Percentiles rank a stretch among this genome's conserved stretches.
These are phyloP conservation scores for Leccinum arenicola DNA, from an alignment of 768 basidiomycete species.

Conservation along the genomic window DNA sequence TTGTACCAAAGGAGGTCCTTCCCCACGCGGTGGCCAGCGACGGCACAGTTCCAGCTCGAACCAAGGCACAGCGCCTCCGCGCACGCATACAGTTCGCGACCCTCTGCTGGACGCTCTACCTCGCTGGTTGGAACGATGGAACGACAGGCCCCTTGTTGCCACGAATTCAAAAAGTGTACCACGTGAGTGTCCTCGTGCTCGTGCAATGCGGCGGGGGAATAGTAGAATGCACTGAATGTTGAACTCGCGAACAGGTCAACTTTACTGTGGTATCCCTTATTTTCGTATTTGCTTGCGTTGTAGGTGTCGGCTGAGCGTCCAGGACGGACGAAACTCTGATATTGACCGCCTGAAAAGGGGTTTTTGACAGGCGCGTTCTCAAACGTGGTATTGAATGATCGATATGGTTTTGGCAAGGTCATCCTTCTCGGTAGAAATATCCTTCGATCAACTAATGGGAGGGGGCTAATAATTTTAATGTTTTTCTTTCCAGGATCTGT, in stretches of 20 bases:
- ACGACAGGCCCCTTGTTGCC: conserved; percentile 39
- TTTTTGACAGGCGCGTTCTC: conserved; percentile 32
- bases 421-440: conserved; percentile 20
- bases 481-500: conserved; percentile 20
- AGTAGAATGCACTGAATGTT: neutral
- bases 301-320: conserved; percentile 16
- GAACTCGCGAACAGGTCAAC: conserved; percentile 28
- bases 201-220: neutral
- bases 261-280: conserved; percentile 41
- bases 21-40: neutral
- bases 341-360: conserved; percentile 22
- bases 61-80: conserved; percentile 21
- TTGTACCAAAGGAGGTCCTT: neutral
- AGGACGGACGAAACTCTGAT: neutral
- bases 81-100: conserved; percentile 32
- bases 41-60: conserved; percentile 2
- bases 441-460: neutral
- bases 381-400: conserved; percentile 28
- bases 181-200: conserved; percentile 21
- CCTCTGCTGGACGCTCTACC: conserved; percentile 35
- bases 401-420: conserved; percentile 36
- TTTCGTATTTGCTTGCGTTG: conserved; percentile 41
- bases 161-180: conserved; percentile 36
- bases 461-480: neutral
- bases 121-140: conserved; percentile 40